Evolutionary conservation across 176 grass and related monocot species (phyloP).

Genomic region (Pontederia crassipes): DNA sequence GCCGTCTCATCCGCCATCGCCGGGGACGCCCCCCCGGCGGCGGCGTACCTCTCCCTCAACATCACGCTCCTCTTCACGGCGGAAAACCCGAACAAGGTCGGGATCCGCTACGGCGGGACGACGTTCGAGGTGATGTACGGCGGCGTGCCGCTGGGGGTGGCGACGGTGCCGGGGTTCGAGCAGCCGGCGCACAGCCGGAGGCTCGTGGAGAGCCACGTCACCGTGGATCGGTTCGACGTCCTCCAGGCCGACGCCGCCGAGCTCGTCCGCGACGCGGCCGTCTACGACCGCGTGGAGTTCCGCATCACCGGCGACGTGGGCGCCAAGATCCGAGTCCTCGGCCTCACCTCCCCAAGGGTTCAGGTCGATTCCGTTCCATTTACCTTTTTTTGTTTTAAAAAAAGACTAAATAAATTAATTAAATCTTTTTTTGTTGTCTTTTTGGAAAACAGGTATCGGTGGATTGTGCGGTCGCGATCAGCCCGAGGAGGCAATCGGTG

Average conservation of each 20-base stretch:
- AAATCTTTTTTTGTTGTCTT: no score
- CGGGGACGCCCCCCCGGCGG: background rate
- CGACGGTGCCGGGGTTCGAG: slow-evolving; percentile 5
- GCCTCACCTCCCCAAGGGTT: background rate
- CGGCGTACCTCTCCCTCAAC: slow-evolving; percentile 1
- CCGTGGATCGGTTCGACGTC: background rate
- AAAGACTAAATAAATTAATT: no score
- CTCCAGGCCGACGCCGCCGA: slow-evolving; percentile 6
- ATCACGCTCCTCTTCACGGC: background rate
- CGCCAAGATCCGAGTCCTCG: slow-evolving; percentile 3
- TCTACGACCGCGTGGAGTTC: slow-evolving; percentile 6
- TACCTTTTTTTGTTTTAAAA: background rate
- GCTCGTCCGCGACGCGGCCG: background rate
- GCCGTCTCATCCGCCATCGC: background rate
- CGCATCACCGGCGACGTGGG: background rate
- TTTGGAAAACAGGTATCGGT: no score
- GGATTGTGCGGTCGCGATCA: no score
- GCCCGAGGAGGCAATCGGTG: no score
- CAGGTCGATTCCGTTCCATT: background rate
- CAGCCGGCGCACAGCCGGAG: background rate
- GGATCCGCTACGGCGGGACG: background rate
- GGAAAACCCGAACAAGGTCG: slow-evolving; percentile 3
- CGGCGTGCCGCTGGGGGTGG: slow-evolving; percentile 1
- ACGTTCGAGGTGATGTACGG: background rate
- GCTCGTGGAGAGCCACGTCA: background rate